Evolutionary conservation across 1,284 basidiomycete genomes (phyloP).

Genomic region (Acaromyces ingoldii): DNA sequence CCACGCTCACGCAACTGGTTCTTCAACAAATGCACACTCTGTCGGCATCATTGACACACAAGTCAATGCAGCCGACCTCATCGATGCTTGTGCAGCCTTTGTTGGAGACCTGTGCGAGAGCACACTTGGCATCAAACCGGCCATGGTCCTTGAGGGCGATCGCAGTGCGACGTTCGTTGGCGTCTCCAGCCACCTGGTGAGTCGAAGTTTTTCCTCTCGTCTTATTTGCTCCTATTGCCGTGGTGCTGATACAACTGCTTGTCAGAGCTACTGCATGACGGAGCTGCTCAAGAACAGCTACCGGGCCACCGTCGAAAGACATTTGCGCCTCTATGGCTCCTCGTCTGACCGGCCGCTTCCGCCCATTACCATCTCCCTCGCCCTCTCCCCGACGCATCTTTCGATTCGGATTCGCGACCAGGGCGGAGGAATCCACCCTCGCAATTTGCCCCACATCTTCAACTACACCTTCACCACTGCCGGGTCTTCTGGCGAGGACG

Average conservation of each 20-base stretch:
- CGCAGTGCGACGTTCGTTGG: conserved; percentile 58
- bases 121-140: conserved; percentile 70
- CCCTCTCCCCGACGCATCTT: conserved; percentile 62
- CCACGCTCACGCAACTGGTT: conserved; percentile 1
- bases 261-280: conserved; percentile 64
- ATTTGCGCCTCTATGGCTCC: conserved; percentile 2
- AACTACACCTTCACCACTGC: conserved; percentile 85
- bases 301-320: conserved; percentile 62
- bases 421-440: conserved; percentile 73
- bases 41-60: conserved; percentile 45
- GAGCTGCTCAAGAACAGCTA: conserved; percentile 72
- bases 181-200: conserved; percentile 73
- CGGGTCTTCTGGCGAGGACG: conserved; percentile 59
- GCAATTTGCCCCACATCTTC: conserved; percentile 72
- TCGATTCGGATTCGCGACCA: conserved; percentile 76
- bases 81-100: conserved; percentile 59
- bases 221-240: not conserved
- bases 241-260: not conserved
- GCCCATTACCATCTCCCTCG: conserved; percentile 65
- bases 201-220: not conserved
- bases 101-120: conserved; percentile 78
- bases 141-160: conserved; percentile 29
- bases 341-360: conserved; percentile 53
- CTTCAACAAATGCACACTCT: conserved; percentile 12
- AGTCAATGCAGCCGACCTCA: conserved; percentile 49